Evolutionary conservation across 441 rosid genomes (phyloP).

Genomic region (Erodium moschatum): DNA sequence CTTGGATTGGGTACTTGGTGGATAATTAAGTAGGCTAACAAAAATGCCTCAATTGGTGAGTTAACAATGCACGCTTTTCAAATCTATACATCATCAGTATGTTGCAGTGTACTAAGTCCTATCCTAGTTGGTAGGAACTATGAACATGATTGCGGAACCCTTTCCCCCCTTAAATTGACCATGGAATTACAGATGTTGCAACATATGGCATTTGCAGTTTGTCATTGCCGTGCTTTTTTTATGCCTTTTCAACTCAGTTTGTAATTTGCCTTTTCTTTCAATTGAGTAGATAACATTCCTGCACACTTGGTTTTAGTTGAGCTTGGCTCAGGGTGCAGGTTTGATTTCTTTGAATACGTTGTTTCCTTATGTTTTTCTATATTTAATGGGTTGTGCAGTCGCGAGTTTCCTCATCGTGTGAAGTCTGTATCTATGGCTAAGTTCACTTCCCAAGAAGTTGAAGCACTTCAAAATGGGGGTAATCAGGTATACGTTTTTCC

Average conservation of each 20-base stretch:
- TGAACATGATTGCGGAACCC: neutral
- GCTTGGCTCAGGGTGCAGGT: neutral
- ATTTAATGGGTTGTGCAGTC: conserved; percentile 40
- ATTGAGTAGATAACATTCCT: neutral
- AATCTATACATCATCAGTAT: neutral
- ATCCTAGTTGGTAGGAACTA: neutral
- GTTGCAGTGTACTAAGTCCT: neutral
- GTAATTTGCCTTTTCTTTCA: neutral
- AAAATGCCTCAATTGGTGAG: neutral
- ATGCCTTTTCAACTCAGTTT: neutral
- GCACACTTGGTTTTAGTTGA: neutral
- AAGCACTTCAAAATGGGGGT: conserved; percentile 91
- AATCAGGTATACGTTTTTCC: conserved; percentile 57
- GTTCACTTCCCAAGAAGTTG: conserved; percentile 91
- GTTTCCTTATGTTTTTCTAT: neutral
- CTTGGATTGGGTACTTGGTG: neutral
- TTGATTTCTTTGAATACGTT: conserved; percentile 15
- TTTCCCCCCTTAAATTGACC: neutral
- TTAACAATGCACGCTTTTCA: neutral
- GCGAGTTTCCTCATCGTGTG: conserved; percentile 93
- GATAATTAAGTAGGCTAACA: neutral
- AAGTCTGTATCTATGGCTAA: conserved; percentile 96
- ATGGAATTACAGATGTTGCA: too few species aligned
- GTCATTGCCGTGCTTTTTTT: too few species aligned
- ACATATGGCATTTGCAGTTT: too few species aligned